Evolutionary conservation across 768 basidiomycete genomes (phyloP), one percentile per base, ranked within the genome.

Genomic region (Boletus coccyginus): DNA sequence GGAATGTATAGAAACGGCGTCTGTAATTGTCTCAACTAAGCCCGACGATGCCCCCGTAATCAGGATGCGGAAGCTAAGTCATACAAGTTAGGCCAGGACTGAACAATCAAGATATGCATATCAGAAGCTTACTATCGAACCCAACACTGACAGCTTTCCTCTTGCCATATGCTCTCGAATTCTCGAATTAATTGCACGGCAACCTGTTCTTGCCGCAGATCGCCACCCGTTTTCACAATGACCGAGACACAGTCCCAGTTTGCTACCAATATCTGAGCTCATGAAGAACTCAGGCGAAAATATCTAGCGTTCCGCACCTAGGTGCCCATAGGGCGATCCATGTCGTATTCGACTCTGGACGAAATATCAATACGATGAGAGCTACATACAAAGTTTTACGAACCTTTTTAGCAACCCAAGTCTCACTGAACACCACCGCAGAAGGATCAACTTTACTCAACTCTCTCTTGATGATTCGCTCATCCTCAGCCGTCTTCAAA

Each of bases 181-280:
- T 95, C 90, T 59, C 83, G 88, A 53, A 99, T 94, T 12, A 99
- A 83, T 64, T 97, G 94, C 7, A 96, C 92, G 5, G 97, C 97
- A 24, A 99, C 80, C 72, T 99, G 97, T 68, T 99, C 97, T 74
- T 99, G 97, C 43, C 97, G 85, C 52, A 99, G 71, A 71, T 99
- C 97, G 35, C 89, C 95, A 3, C 96, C 96, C 7, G 95, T 98
- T 75, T 99, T 99, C 68, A 99, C 94, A 57, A 99, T 99, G 40
- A 98, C 94, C 9, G 95, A 96, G 43, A 97, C 82, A 63, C 94
- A 94, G 69, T 96, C 88, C 87, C 87, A 91, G 60, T 79, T 86
- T 24, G 83, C 87, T 89, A 64, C 45, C 50, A 52, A 44, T 29
- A 40, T 57, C 56, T 58, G 39, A 57, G 58, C 45, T 57, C 55